Conservation (phyloP, 208 protist species). For the Porcisia hertigi region DNA sequence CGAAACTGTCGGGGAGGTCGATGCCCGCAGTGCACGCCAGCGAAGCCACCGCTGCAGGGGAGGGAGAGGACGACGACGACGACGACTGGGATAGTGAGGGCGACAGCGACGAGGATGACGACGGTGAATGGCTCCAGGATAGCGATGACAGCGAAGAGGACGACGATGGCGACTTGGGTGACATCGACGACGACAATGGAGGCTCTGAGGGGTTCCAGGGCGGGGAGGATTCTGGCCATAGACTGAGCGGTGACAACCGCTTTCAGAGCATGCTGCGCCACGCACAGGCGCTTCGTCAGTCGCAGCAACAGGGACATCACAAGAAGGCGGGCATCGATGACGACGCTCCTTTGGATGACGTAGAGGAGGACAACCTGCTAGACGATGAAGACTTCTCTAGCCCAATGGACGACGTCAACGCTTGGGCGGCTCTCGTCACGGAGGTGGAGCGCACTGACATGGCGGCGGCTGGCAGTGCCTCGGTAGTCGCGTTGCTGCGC, state of each 20-base stretch:
- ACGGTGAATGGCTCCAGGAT: constrained; percentile 33
- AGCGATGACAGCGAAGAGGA: constrained; percentile 29
- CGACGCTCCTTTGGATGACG: constrained; percentile 38
- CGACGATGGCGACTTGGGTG: constrained; percentile 31
- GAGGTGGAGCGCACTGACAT: constrained; percentile 31
- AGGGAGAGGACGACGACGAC: constrained; percentile 21
- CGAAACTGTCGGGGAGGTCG: constrained; percentile 18
- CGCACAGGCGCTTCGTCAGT: constrained; percentile 39
- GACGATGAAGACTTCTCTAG: constrained; percentile 77
- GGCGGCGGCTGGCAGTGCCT: constrained; percentile 4
- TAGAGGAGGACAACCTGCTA: constrained; percentile 69
- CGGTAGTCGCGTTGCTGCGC: constrained; percentile 28
- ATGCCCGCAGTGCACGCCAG: constrained; percentile 8
- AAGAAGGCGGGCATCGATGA: background rate
- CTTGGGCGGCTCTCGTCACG: constrained; percentile 50
- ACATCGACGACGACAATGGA: constrained; percentile 24
- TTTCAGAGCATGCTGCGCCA: constrained; percentile 45
- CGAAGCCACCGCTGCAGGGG: constrained; percentile 18
- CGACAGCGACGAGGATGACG: constrained; percentile 50
- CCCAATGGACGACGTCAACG: constrained; percentile 65
- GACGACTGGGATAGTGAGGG: constrained; percentile 48
- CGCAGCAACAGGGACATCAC: constrained; percentile 4
- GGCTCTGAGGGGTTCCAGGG: constrained; percentile 34
- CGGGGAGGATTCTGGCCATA: constrained; percentile 12
- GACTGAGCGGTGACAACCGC: constrained; percentile 26